Conservation (phyloP, 331 rosid genomes). For the Ulmus americana region DNA sequence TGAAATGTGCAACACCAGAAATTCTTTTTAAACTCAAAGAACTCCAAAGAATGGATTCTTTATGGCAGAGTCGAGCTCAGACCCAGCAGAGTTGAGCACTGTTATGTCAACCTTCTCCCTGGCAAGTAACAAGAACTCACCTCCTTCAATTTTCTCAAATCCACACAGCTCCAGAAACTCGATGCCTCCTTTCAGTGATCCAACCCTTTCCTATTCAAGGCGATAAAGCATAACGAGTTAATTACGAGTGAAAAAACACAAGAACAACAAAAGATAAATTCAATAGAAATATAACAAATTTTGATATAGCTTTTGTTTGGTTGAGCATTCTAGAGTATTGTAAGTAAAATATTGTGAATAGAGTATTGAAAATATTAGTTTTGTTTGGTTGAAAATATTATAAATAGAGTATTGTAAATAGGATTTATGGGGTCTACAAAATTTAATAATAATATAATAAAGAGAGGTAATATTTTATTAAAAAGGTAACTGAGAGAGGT, state of each 20-base stretch:
- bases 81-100: constrained; percentile 76
- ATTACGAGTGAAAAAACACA: not conserved
- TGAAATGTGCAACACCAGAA: not conserved
- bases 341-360: too few species aligned
- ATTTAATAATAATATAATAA: too few species aligned
- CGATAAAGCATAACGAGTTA: not conserved
- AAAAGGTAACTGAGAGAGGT: too few species aligned
- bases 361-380: too few species aligned
- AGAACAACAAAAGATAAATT: not conserved
- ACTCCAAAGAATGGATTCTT: constrained; percentile 92
- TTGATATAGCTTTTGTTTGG: too few species aligned
- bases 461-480: too few species aligned
- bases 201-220: constrained; percentile 73
- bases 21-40: constrained; percentile 36
- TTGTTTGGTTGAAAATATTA: too few species aligned
- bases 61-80: constrained; percentile 86
- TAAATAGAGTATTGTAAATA: too few species aligned
- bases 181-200: constrained; percentile 70
- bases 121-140: constrained; percentile 62
- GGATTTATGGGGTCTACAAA: too few species aligned
- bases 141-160: constrained; percentile 70
- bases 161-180: constrained; percentile 92
- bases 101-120: constrained; percentile 68
- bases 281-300: not conserved
- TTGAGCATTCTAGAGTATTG: too few species aligned